Evolutionary conservation across 2,329 filamentous ascomycete species (phyloP).

Genomic region (Pseudogymnoascus sp.): DNA sequence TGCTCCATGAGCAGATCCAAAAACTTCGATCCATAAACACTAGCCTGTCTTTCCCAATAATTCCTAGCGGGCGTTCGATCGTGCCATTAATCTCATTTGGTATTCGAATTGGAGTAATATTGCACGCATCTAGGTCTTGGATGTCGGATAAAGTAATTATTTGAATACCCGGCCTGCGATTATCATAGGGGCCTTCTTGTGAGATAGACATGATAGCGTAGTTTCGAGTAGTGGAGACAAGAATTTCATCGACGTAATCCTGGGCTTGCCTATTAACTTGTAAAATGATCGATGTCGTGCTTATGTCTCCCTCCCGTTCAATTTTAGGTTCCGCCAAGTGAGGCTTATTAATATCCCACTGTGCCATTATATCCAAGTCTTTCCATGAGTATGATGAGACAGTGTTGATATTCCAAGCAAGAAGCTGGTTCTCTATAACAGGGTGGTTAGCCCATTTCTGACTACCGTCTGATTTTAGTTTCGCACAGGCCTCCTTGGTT

Average conservation of each 20-base stretch:
- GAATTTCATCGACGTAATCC: neutral
- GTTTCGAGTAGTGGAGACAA: neutral
- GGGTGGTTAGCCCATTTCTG: neutral
- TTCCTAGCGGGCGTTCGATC: slow-evolving; percentile 4
- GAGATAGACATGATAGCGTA: neutral
- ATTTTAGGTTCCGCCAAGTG: neutral
- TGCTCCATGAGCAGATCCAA: slow-evolving; percentile 10
- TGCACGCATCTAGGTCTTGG: neutral
- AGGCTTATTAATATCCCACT: neutral
- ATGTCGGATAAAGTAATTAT: neutral
- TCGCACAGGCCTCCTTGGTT: neutral
- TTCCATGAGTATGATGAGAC: neutral
- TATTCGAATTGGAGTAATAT: neutral
- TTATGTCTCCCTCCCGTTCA: neutral
- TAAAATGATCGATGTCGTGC: neutral
- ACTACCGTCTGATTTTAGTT: neutral
- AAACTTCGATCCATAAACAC: slow-evolving; percentile 8
- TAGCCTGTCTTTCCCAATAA: slow-evolving; percentile 4
- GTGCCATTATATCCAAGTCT: neutral
- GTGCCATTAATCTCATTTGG: neutral
- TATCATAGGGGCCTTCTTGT: neutral
- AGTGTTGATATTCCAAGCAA: neutral
- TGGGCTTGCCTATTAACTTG: neutral
- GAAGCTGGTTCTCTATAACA: neutral
- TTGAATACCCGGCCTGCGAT: neutral